These are phyloP conservation scores for Effrenium voratum DNA, from an alignment of 73 alveolate species.

Conservation along the genomic window DNA sequence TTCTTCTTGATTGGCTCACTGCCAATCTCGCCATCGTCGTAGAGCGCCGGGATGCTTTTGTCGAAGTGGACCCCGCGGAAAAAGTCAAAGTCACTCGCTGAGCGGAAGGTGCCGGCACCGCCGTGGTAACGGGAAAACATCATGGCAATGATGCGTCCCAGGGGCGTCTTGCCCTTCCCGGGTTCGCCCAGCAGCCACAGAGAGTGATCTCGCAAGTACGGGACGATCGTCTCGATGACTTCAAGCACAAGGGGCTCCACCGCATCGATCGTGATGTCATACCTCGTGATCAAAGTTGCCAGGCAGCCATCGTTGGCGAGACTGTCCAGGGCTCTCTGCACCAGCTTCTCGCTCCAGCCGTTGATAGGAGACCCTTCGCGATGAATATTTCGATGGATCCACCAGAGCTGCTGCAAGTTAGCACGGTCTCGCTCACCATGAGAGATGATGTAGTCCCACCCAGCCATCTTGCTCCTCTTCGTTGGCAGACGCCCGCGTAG, in stretches of 20 bases:
- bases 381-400: background rate
- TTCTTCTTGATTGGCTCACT: background rate
- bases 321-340: background rate
- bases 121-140: slow-evolving; percentile 19
- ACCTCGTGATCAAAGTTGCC: background rate
- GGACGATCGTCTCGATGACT: background rate
- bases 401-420: background rate
- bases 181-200: slow-evolving; percentile 36
- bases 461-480: background rate
- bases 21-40: slow-evolving; percentile 43
- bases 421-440: slow-evolving; percentile 47
- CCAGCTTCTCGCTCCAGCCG: slow-evolving; percentile 35
- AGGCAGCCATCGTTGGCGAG: slow-evolving; percentile 19
- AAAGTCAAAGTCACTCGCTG: slow-evolving; percentile 6
- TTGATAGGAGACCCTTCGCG: background rate
- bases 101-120: background rate
- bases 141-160: slow-evolving; percentile 12
- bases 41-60: slow-evolving; percentile 3
- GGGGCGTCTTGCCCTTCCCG: slow-evolving; percentile 27
- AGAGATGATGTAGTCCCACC: background rate
- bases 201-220: background rate
- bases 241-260: background rate
- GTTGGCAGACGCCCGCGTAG: background rate
- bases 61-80: slow-evolving; percentile 6
- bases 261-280: background rate